Percentiles rank a stretch among this genome's conserved stretches.
Conservation (phyloP, 225 moss, liverwort and hornwort genomes). For the Physcomitrium patens region DNA sequence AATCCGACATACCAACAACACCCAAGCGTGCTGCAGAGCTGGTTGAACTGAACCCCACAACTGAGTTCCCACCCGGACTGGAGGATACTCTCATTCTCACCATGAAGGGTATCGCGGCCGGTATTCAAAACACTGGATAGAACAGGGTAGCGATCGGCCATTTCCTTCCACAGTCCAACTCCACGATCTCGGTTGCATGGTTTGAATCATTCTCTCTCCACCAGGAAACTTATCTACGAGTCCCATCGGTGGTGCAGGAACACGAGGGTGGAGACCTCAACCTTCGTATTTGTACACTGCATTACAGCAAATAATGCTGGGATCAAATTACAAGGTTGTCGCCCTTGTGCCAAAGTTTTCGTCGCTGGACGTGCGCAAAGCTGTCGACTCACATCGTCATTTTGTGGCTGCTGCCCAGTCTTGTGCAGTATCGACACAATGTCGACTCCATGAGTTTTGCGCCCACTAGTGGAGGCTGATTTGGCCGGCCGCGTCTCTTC, state of each 20-base stretch:
- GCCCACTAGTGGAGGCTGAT: conserved; percentile 36
- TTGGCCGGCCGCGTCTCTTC: conserved; percentile 28
- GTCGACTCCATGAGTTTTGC: conserved; percentile 30
- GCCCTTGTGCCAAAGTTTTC: conserved; percentile 24
- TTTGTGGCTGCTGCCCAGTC: conserved; percentile 26
- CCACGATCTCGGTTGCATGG: background rate
- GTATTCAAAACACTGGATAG: conserved; percentile 73
- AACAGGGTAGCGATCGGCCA: conserved; percentile 32
- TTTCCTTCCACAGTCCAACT: background rate
- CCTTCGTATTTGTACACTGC: conserved; percentile 19
- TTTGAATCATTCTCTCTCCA: background rate
- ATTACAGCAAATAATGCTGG: conserved; percentile 27
- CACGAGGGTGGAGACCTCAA: conserved; percentile 25
- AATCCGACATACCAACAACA: conserved; percentile 36
- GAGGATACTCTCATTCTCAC: conserved; percentile 73
- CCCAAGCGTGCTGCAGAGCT: conserved; percentile 53
- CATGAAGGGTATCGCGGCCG: conserved; percentile 75
- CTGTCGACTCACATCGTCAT: conserved; percentile 18
- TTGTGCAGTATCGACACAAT: conserved; percentile 28
- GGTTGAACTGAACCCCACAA: conserved; percentile 61
- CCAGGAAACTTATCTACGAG: background rate
- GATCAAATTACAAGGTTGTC: conserved; percentile 20
- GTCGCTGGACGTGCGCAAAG: conserved; percentile 29
- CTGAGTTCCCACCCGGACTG: conserved; percentile 63
- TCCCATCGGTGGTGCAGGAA: conserved; percentile 27